These are phyloP conservation scores for Phytopythium vexans DNA, from an alignment of 352 stramenopile species.

Conservation along the genomic window DNA sequence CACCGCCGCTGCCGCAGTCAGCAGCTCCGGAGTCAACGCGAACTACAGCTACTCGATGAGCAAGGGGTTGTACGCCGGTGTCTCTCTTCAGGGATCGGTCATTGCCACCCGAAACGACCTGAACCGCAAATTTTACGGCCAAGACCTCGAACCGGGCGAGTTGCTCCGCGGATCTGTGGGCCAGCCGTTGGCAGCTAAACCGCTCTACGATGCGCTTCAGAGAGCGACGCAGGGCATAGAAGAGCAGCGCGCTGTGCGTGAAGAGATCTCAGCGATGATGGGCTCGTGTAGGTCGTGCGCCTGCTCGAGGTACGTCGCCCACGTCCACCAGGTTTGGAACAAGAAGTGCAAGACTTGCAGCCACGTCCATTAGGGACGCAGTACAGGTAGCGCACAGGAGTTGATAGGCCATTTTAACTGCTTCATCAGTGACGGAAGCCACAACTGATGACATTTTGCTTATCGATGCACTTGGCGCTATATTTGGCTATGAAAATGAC, in stretches of 20 bases:
- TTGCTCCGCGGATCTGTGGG: constrained; percentile 40
- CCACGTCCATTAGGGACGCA: constrained; percentile 32
- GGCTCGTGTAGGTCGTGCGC: constrained; percentile 36
- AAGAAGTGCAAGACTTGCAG: constrained; percentile 64
- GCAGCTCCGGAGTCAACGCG: constrained; percentile 45
- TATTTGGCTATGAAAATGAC: no score
- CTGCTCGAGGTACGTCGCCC: constrained; percentile 36
- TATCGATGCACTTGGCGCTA: no score
- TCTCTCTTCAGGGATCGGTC: constrained; percentile 87
- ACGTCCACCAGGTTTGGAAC: constrained; percentile 51
- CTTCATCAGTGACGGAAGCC: no score
- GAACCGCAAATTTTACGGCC: constrained; percentile 92
- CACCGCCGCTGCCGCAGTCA: constrained; percentile 52
- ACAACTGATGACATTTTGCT: no score
- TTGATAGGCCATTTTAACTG: no score
- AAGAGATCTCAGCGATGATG: constrained; percentile 39
- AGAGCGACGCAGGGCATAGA: constrained; percentile 30
- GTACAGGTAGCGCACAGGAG: not conserved
- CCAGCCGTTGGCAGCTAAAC: constrained; percentile 36
- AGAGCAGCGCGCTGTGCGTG: constrained; percentile 28
- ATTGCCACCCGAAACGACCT: constrained; percentile 78
- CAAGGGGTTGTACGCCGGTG: constrained; percentile 88
- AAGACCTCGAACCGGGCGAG: constrained; percentile 36
- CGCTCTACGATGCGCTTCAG: constrained; percentile 56
- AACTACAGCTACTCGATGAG: constrained; percentile 92